These are phyloP conservation scores for Trichosporon ovoides DNA, from an alignment of 1,284 basidiomycete species.

Conservation along the genomic window DNA sequence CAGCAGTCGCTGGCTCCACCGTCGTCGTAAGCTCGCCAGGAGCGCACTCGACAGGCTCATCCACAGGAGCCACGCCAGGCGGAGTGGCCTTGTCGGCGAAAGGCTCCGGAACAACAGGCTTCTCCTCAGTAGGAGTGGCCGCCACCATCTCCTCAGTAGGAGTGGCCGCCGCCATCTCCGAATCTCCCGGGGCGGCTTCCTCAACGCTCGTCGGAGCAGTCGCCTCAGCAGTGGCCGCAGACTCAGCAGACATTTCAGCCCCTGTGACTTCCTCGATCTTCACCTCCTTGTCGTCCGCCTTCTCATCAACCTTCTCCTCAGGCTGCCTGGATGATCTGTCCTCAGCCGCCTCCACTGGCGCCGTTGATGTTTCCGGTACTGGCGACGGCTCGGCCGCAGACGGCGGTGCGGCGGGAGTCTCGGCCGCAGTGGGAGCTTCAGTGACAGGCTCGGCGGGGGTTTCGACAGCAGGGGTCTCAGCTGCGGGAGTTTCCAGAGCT, in stretches of 20 bases:
- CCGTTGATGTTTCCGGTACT: not conserved
- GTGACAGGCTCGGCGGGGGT: not conserved
- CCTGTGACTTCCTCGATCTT: not conserved
- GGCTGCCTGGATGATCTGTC: not conserved
- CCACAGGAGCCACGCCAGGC: not conserved
- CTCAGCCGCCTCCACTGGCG: not conserved
- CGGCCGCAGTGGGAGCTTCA: not conserved
- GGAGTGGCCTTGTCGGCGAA: not conserved
- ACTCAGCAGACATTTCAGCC: not conserved
- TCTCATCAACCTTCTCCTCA: not conserved
- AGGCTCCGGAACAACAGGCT: too few relatives aligned
- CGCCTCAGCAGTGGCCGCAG: not conserved
- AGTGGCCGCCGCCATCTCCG: not conserved
- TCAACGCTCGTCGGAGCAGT: not conserved
- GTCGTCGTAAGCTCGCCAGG: not conserved
- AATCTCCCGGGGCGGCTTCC: not conserved
- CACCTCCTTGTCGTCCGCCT: not conserved
- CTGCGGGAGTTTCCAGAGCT: not conserved
- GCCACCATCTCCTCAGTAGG: not conserved
- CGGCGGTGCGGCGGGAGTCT: not conserved
- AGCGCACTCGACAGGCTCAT: slow-evolving; percentile 1
- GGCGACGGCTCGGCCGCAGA: not conserved
- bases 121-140: not conserved
- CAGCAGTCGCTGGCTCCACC: not conserved
- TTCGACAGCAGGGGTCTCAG: slow-evolving; percentile 6